Conservation (phyloP, 2,329 filamentous ascomycete genomes). For the Polytolypa hystricis region DNA sequence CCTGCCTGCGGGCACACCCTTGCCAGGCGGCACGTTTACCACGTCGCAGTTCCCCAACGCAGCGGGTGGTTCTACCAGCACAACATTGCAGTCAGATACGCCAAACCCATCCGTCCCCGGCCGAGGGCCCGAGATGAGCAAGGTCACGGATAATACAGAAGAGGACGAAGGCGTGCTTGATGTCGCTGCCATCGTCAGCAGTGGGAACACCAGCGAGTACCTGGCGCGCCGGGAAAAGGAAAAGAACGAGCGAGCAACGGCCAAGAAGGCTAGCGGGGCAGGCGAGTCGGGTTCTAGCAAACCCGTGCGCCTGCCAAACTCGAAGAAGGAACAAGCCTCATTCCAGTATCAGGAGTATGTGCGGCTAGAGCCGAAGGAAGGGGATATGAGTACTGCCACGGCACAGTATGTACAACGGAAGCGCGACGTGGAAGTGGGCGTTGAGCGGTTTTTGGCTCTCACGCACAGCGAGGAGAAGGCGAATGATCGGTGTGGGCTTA, state of each 20-base stretch:
- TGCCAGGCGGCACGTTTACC: constrained; percentile 40
- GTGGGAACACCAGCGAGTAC: constrained; percentile 52
- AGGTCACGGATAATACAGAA: constrained; percentile 33
- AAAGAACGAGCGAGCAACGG: constrained; percentile 45
- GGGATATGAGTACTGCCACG: constrained; percentile 35
- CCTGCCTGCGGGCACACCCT: constrained; percentile 41
- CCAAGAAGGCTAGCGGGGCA: constrained; percentile 42
- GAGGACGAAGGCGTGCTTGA: constrained; percentile 54
- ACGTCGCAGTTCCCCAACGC: constrained; percentile 38
- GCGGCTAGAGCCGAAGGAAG: constrained; percentile 43
- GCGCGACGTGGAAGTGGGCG: constrained; percentile 50
- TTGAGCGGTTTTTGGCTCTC: constrained; percentile 50
- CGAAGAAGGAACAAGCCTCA: constrained; percentile 46
- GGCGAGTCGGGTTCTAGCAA: constrained; percentile 35
- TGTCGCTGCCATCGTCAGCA: constrained; percentile 53
- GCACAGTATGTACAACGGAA: constrained; percentile 42
- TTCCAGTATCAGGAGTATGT: constrained; percentile 53
- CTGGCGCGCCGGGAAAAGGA: constrained; percentile 53
- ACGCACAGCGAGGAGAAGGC: constrained; percentile 27
- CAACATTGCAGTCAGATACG: constrained; percentile 27
- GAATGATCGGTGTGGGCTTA: constrained; percentile 37
- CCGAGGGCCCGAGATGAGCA: constrained; percentile 42
- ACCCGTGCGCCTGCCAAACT: constrained; percentile 45
- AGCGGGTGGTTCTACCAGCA: constrained; percentile 40
- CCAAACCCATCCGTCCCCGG: constrained; percentile 40